Base-by-base conservation (phyloP, 495 filamentous ascomycete genomes). In the Xylaria castorea region DNA sequence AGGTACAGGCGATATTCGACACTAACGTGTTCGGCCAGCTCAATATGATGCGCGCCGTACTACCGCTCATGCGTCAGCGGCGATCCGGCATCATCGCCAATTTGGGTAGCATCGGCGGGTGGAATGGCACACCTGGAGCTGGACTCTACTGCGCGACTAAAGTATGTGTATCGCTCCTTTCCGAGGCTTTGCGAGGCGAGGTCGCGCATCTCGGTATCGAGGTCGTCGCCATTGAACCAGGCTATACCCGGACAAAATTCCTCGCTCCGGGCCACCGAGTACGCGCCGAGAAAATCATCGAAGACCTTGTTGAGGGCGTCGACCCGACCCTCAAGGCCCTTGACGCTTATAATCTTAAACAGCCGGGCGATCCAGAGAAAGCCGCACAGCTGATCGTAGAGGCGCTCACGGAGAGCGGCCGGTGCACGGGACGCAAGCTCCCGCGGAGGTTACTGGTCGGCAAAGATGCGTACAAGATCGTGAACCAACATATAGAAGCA, bases 11-110 rank as follows among this genome's bases (percentile, higher is more conserved):
- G n/a, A 71, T 79, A 72, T 85, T 81, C 66, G 75, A 82, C 62
- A 84, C 85, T 1, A 87, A 88, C 72, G 80, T 87, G 40, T 86
- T 84, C 70, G 87, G 87, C 8, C 78, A 82, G 3, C 73, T 89
- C 9, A 83, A 84, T 27, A 76, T 86, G 3, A 83, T 82, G 67
- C 82, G 84, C 20, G 82, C 81, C 5, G 77, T 83, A 34, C 76
- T 88, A 0, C 87, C 87, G 2, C 81, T 32, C 5, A 60, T 60
- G 57, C 57, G 57, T n/a, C 30, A 14, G 3, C 30, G n/a, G 16
- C 57, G 57, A 16, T 32, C 30, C 1, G 57, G 57, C 16, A 16
- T 60, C 57, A 36, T 60, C 32, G 57, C 57, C 16, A 60, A 60
- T 36, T 11, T 60, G 14, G 57, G 57, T 1, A 60, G 57, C 30